phyloP scores from a whole-genome alignment of 805 yeast genomes.

The Candida maltosa region DNA sequence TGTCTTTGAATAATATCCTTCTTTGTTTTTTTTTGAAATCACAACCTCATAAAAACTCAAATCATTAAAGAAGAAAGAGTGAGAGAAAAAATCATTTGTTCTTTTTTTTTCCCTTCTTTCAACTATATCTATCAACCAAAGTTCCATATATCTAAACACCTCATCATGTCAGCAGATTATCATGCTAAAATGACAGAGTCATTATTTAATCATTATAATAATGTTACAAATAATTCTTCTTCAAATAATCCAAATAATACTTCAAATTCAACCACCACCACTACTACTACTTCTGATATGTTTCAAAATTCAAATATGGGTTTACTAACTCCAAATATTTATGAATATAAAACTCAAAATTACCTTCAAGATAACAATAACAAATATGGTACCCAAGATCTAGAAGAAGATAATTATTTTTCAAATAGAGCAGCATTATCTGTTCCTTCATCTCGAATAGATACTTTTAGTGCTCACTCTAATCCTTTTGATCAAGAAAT shows the following conservation, averaged over 20 bases:
- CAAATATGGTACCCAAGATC: not conserved
- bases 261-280: not conserved
- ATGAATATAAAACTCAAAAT: not conserved
- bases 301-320: too few species aligned
- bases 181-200: slow-evolving; percentile 4
- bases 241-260: too few species aligned
- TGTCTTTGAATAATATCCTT: too few species aligned
- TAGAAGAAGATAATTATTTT: slow-evolving; percentile 4
- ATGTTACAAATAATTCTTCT: too few species aligned
- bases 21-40: too few species aligned
- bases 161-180: slow-evolving; percentile 2
- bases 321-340: slow-evolving; percentile 1
- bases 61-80: too few species aligned
- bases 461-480: not conserved
- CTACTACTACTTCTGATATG: not conserved
- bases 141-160: too few species aligned
- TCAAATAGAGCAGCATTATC: slow-evolving; percentile 5
- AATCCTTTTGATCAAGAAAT: slow-evolving; percentile 2
- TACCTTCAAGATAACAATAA: too few species aligned
- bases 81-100: too few species aligned
- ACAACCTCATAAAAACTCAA: too few species aligned
- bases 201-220: slow-evolving; percentile 2
- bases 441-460: slow-evolving; percentile 7
- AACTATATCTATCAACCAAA: too few species aligned
- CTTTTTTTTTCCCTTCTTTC: too few species aligned